phyloP scores from a whole-genome alignment of 2,329 filamentous ascomycete genomes.

The Fusarium haematococcum region DNA sequence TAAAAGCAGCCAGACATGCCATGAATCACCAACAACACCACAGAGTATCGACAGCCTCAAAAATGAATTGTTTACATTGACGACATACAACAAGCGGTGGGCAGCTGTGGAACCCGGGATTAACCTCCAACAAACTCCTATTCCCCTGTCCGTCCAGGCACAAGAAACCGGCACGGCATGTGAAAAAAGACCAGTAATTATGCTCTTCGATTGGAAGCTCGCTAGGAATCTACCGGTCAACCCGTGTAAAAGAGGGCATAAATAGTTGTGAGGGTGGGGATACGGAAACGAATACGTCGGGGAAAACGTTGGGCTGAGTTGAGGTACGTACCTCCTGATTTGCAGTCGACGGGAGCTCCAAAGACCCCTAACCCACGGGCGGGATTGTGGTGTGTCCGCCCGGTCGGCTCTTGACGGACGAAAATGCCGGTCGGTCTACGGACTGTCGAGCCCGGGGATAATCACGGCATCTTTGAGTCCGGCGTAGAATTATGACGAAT shows the following conservation, averaged over 20 bases:
- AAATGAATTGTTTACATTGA: neutral
- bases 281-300: conserved; percentile 41
- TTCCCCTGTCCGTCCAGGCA: neutral
- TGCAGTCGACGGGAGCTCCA: neutral
- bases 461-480: neutral
- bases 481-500: neutral
- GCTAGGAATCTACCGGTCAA: neutral
- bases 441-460: neutral
- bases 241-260: neutral
- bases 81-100: conserved; percentile 8
- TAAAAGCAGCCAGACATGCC: neutral
- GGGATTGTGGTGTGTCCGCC: neutral
- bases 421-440: neutral
- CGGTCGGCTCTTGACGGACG: neutral
- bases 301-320: conserved; percentile 5
- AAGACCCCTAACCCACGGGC: conserved; percentile 36
- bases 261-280: neutral
- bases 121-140: neutral
- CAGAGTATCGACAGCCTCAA: neutral
- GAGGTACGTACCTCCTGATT: neutral
- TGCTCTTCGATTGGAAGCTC: neutral
- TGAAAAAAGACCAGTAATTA: neutral
- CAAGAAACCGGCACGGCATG: neutral
- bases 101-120: conserved; percentile 1
- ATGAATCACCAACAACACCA: neutral